Conservation (phyloP, 345 rosid genomes). For the Populus simonii region DNA sequence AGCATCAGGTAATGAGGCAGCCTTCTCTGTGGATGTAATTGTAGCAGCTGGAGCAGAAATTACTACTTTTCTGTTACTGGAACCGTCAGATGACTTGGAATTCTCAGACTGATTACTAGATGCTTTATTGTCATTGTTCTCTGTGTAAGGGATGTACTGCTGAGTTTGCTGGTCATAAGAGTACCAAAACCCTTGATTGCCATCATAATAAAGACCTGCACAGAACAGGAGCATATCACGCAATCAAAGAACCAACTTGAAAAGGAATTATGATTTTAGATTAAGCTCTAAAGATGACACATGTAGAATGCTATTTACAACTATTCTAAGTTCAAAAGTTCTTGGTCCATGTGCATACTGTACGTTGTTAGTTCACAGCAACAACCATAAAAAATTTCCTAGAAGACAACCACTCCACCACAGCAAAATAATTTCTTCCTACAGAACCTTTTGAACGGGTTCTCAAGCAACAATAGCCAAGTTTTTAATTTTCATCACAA, state of each 20-base stretch:
- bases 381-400: not conserved
- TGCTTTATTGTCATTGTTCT: constrained; percentile 57
- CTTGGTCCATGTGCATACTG: not conserved
- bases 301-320: not conserved
- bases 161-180: constrained; percentile 71
- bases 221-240: constrained; percentile 15
- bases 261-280: not conserved
- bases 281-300: not conserved
- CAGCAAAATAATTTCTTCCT: not conserved
- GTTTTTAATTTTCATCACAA: not conserved
- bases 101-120: constrained; percentile 53
- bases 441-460: not conserved
- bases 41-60: constrained; percentile 93
- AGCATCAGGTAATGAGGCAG: constrained; percentile 82
- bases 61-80: constrained; percentile 64
- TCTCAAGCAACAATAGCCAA: not conserved
- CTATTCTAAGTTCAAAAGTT: not conserved
- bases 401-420: not conserved
- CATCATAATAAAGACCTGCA: constrained; percentile 95
- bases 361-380: not conserved
- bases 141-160: constrained; percentile 74
- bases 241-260: not conserved
- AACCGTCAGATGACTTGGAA: constrained; percentile 50
- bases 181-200: constrained; percentile 87
- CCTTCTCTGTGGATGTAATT: constrained; percentile 55